Conservation (phyloP, 192 early-diverging fungal genomes). For the Umbelopsis ramanniana region DNA sequence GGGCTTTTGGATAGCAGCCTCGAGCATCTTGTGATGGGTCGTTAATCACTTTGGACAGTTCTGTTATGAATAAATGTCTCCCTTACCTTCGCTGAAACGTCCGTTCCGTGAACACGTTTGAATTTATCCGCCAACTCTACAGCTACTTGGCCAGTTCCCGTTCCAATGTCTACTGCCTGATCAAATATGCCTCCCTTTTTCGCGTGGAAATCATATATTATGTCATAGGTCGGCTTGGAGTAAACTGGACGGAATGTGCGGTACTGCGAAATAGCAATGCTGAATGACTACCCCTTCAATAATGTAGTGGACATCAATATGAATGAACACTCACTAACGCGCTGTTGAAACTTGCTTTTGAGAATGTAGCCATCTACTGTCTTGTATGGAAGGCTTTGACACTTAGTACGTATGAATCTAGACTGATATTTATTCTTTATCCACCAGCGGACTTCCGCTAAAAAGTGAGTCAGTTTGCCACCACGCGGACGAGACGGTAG, state of each 20-base stretch:
- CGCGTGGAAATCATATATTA: constrained; percentile 51
- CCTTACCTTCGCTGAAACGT: constrained; percentile 30
- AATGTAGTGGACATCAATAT: not conserved
- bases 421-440: no score
- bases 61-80: not conserved
- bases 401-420: no score
- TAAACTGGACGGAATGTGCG: constrained; percentile 36
- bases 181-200: constrained; percentile 41
- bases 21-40: constrained; percentile 38
- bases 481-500: no score
- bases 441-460: no score
- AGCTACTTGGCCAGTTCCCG: constrained; percentile 62
- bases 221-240: constrained; percentile 17
- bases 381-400: not conserved
- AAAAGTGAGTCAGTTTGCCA: no score
- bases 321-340: not conserved
- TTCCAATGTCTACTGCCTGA: constrained; percentile 56
- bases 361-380: not conserved
- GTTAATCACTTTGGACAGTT: not conserved
- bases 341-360: constrained; percentile 9
- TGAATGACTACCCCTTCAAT: not conserved
- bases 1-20: constrained; percentile 37
- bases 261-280: not conserved
- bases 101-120: constrained; percentile 50
- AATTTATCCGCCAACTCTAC: constrained; percentile 51